These are phyloP conservation scores for Leccinum pellstonianum DNA, from an alignment of 768 basidiomycete genomes.

Conservation along the genomic window DNA sequence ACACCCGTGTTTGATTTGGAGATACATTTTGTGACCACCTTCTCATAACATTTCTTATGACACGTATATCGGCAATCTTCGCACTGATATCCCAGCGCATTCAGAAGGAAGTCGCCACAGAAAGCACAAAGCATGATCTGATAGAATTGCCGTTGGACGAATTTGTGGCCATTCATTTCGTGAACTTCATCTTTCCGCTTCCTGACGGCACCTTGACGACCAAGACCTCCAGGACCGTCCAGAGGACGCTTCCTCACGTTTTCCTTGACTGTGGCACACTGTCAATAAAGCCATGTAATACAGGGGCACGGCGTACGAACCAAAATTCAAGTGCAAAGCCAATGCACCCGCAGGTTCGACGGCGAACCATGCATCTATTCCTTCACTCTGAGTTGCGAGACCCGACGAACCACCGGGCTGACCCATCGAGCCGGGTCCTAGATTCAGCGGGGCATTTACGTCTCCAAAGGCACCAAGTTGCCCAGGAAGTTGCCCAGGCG, in stretches of 20 bases:
- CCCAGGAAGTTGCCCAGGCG: slow-evolving; percentile 50
- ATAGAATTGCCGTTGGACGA: slow-evolving; percentile 96
- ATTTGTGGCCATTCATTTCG: slow-evolving; percentile 99
- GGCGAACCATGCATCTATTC: slow-evolving; percentile 95
- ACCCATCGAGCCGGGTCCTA: slow-evolving; percentile 31
- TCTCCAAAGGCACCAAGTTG: slow-evolving; percentile 50
- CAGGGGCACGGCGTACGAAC: slow-evolving; percentile 47
- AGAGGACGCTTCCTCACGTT: slow-evolving; percentile 95
- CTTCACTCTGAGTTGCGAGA: slow-evolving; percentile 50
- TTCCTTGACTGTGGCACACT: slow-evolving; percentile 76
- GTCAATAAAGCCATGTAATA: not conserved
- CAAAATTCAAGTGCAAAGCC: slow-evolving; percentile 84
- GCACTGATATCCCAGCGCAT: slow-evolving; percentile 97
- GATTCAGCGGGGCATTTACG: slow-evolving; percentile 40
- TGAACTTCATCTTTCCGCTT: slow-evolving; percentile 98
- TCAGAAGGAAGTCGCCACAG: slow-evolving; percentile 96
- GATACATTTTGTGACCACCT: slow-evolving; percentile 99
- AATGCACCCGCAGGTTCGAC: slow-evolving; percentile 98
- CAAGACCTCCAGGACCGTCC: slow-evolving; percentile 87
- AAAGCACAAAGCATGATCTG: slow-evolving; percentile 98
- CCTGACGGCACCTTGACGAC: slow-evolving; percentile 96
- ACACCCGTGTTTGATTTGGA: slow-evolving; percentile 95
- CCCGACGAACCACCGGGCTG: slow-evolving; percentile 31
- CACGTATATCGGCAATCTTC: slow-evolving; percentile 99
- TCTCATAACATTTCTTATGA: slow-evolving; percentile 98